Base-by-base conservation (phyloP, 306 rosid species). In the Cucumis cinereus region DNA sequence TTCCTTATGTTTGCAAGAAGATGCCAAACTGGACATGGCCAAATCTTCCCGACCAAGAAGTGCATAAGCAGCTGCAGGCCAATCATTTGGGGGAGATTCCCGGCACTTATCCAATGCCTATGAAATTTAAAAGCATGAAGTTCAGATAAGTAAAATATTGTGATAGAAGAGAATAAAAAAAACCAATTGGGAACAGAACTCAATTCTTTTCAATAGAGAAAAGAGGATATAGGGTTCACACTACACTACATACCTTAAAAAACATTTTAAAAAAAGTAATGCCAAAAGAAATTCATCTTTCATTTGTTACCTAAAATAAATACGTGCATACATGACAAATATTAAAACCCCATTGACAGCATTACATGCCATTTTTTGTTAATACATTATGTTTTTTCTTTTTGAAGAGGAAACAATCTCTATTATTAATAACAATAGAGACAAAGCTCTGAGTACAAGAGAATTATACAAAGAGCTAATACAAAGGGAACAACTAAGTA, bases 41-140 rank as follows among this genome's bases (percentile, higher is more conserved):
- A 91, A 89, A 88, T 93, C 98, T 87, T 93, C 97, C 74, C 96
- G 89, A 41, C 97, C 98, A 82, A 93, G 98, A 84, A 91, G 96
- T 57, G 92, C 87, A 84, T 91, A 93, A 49, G 98, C 98, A 87
- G 97, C 85, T 68, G 96, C 92, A 78, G 98, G 97, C 98, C 98
- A 91, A 84, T 90, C 91, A 68, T 80, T 83, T 52, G 97, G 96
- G 85, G 98, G 97, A 79, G 90, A 91, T 85, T 93, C 98, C 87
- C 98, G 91, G 68, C 97, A 93, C 84, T 86, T 91, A 77, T 90
- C 96, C 83, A 93, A 90, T 84, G 97, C 97, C 98, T 93, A 81
- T 64, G 76, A 83, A 80, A 79, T 81, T 78, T 75, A 67, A 59
- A 86, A 78, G 73, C 60, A 78, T 81, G 77, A 13, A 77, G 12